Evolutionary conservation across 495 filamentous ascomycete species (phyloP).

Genomic region (Hypomontagnella submonticulosa): DNA sequence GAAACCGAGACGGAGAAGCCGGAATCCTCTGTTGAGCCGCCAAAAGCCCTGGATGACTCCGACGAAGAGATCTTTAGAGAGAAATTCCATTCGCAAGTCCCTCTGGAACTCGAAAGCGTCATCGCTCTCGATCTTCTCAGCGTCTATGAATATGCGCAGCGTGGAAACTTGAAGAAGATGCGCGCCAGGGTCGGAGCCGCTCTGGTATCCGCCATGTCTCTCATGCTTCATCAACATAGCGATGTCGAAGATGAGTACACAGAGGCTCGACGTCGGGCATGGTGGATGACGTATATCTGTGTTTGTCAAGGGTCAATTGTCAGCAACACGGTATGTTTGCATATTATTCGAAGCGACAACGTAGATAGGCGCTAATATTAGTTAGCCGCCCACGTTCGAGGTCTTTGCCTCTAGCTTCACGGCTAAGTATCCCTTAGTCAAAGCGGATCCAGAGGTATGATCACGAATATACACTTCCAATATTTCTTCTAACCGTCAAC

Average conservation of each 20-base stretch:
- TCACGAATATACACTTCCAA: background rate
- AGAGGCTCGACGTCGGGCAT: slow-evolving; percentile 66
- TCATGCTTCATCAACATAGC: slow-evolving; percentile 61
- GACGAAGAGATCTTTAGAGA: slow-evolving; percentile 57
- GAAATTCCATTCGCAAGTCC: slow-evolving; percentile 62
- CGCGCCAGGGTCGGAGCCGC: slow-evolving; percentile 67
- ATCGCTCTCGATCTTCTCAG: slow-evolving; percentile 67
- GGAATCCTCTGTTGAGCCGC: slow-evolving; percentile 63
- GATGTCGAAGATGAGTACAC: slow-evolving; percentile 60
- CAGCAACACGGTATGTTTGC: slow-evolving; percentile 63
- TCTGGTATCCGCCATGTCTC: slow-evolving; percentile 63
- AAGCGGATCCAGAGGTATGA: slow-evolving; percentile 65
- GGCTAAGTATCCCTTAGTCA: slow-evolving; percentile 64
- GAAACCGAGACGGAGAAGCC: slow-evolving; percentile 68
- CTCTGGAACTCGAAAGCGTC: slow-evolving; percentile 65
- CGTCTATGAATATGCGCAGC: slow-evolving; percentile 69
- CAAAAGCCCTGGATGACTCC: slow-evolving; percentile 61
- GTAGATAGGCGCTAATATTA: slow-evolving; percentile 31
- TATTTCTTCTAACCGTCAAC: slow-evolving; percentile 13
- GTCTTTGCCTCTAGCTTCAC: slow-evolving; percentile 68
- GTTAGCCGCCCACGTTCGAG: slow-evolving; percentile 63
- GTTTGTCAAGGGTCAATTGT: slow-evolving; percentile 70
- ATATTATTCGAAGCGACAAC: background rate
- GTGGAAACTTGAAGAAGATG: slow-evolving; percentile 72
- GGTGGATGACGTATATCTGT: slow-evolving; percentile 75